These are phyloP conservation scores for Aspergillus jensenii DNA, from an alignment of 2,329 filamentous ascomycete species.

Conservation along the genomic window DNA sequence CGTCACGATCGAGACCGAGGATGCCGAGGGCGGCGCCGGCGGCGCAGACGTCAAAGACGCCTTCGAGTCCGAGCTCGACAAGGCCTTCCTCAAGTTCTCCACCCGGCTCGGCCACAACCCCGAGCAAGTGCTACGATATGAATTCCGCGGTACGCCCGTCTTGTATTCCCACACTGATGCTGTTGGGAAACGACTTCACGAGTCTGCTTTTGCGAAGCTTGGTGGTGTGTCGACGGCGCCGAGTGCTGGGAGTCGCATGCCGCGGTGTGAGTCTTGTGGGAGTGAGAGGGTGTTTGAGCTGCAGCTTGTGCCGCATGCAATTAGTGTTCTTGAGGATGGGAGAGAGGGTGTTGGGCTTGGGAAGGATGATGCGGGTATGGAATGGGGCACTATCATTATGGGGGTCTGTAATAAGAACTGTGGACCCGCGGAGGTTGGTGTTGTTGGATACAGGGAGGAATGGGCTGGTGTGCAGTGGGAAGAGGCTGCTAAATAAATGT, in stretches of 20 bases:
- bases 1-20: slow-evolving; percentile 44
- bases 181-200: slow-evolving; percentile 65
- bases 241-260: slow-evolving; percentile 53
- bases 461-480: slow-evolving; percentile 99
- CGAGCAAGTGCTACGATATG: slow-evolving; percentile 78
- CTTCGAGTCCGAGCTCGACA: slow-evolving; percentile 74
- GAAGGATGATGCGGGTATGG: slow-evolving; percentile 74
- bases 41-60: slow-evolving; percentile 61
- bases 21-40: slow-evolving; percentile 36
- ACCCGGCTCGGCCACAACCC: slow-evolving; percentile 77
- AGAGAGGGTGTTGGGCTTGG: slow-evolving; percentile 62
- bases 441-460: slow-evolving; percentile 82
- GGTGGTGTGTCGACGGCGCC: slow-evolving; percentile 20
- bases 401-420: slow-evolving; percentile 84
- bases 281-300: slow-evolving; percentile 79
- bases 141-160: slow-evolving; percentile 70
- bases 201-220: slow-evolving; percentile 17
- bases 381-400: slow-evolving; percentile 92
- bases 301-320: slow-evolving; percentile 87
- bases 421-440: slow-evolving; percentile 59
- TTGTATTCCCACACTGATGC: slow-evolving; percentile 77
- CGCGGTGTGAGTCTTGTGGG: slow-evolving; percentile 75
- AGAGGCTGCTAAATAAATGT: slow-evolving; percentile 48
- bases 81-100: slow-evolving; percentile 76
- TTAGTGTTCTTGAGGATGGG: slow-evolving; percentile 77